Percentiles rank a stretch among this genome's conserved stretches.
Evolutionary conservation across 1,284 basidiomycete species (phyloP).

Genomic region (Melampsora americana): DNA sequence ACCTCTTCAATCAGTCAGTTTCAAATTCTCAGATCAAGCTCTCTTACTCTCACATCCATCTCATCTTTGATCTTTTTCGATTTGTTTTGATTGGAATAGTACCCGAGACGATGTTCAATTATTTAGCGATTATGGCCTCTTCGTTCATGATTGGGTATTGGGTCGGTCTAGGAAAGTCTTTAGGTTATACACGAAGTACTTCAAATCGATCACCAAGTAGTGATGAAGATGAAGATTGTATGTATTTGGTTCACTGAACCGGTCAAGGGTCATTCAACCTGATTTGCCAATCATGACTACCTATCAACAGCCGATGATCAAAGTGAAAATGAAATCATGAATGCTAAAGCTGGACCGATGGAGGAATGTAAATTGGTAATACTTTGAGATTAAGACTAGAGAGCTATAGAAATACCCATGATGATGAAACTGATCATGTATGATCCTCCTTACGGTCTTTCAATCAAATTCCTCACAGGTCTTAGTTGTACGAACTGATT

Average conservation of each 20-base stretch:
- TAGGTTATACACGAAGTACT: conserved; percentile 38
- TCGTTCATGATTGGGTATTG: conserved; percentile 44
- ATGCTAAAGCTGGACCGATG: conserved; percentile 7
- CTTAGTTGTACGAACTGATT: conserved; percentile 39
- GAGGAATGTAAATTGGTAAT: conserved; percentile 41
- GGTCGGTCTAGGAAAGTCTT: conserved; percentile 37
- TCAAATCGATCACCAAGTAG: neutral
- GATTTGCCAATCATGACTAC: no score
- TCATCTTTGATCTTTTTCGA: no score
- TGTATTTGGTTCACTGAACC: neutral
- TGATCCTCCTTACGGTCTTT: neutral
- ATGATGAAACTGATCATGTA: neutral
- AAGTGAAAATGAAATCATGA: conserved; percentile 23
- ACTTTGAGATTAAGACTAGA: neutral
- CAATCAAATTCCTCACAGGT: neutral
- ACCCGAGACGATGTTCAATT: conserved; percentile 34
- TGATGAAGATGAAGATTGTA: conserved; percentile 31
- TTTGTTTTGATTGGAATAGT: neutral
- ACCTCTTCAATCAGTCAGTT: no score
- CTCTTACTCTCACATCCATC: no score
- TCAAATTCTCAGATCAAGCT: no score
- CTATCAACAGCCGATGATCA: conserved; percentile 2
- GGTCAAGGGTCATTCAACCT: neutral
- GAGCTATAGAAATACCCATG: no score
- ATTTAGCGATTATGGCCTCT: conserved; percentile 36